Evolutionary conservation across 306 rosid genomes (phyloP).

Genomic region (Gleditsia sinensis): DNA sequence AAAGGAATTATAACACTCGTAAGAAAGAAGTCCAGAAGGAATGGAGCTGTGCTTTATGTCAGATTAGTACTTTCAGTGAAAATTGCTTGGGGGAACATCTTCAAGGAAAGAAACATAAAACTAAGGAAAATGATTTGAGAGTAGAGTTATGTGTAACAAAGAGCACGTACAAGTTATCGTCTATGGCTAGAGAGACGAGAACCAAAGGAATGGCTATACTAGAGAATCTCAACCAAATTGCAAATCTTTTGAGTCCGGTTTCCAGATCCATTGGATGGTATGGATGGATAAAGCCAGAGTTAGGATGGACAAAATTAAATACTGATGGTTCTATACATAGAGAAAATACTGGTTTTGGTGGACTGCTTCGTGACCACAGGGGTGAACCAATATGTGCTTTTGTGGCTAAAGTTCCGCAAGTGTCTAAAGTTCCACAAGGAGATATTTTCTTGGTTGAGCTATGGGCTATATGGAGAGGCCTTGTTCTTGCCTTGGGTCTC

Average conservation of each 20-base stretch:
- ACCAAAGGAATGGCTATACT: slow-evolving; percentile 48
- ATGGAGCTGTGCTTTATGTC: slow-evolving; percentile 74
- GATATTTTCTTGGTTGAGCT: slow-evolving; percentile 50
- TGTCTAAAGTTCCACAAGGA: slow-evolving; percentile 53
- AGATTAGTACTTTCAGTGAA: slow-evolving; percentile 49
- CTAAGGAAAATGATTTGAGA: slow-evolving; percentile 32
- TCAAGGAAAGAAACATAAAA: slow-evolving; percentile 56
- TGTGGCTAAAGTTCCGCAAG: slow-evolving; percentile 54
- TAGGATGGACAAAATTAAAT: slow-evolving; percentile 66
- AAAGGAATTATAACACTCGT: slow-evolving; percentile 17
- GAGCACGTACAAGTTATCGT: slow-evolving; percentile 30
- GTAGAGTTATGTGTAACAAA: slow-evolving; percentile 12
- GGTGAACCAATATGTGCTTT: slow-evolving; percentile 61
- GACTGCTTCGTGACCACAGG: slow-evolving; percentile 52
- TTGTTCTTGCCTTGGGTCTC: slow-evolving; percentile 42
- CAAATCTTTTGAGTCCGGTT: slow-evolving; percentile 44
- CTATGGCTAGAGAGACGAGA: slow-evolving; percentile 21
- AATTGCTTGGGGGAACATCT: slow-evolving; percentile 47
- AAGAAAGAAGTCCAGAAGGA: slow-evolving; percentile 53
- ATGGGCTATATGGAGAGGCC: slow-evolving; percentile 59
- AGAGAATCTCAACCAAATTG: slow-evolving; percentile 51
- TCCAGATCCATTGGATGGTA: slow-evolving; percentile 45
- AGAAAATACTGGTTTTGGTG: slow-evolving; percentile 53
- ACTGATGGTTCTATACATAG: slow-evolving; percentile 61
- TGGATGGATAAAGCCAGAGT: slow-evolving; percentile 55